Conservation (phyloP, 495 filamentous ascomycete species). For the Aspergillus haitiensis region DNA sequence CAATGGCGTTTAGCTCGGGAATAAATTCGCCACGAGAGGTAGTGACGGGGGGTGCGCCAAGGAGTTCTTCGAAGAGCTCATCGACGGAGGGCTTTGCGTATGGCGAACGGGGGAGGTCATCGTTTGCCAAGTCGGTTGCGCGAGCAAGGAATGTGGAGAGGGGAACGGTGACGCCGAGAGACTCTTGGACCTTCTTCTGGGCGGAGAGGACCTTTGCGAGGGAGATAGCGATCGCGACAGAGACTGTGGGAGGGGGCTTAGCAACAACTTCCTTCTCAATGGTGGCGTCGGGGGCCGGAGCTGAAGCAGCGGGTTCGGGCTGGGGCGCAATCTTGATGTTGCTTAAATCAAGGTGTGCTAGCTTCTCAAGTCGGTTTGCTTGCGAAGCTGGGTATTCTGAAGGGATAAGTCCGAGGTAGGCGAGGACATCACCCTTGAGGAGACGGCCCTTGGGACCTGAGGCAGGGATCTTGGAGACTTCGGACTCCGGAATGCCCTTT, state of each 20-base stretch:
- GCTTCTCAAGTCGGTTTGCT: constrained; percentile 67
- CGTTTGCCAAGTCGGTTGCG: constrained; percentile 82
- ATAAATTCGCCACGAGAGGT: constrained; percentile 62
- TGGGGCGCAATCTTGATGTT: constrained; percentile 85
- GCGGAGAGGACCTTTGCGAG: constrained; percentile 72
- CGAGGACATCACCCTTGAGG: constrained; percentile 93
- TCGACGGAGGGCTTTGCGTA: constrained; percentile 63
- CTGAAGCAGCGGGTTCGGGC: constrained; percentile 46
- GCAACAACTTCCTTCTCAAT: constrained; percentile 38
- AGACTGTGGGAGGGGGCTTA: constrained; percentile 35
- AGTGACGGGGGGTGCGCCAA: constrained; percentile 64
- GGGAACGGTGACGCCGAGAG: constrained; percentile 75
- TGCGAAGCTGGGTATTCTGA: constrained; percentile 67
- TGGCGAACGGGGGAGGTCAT: constrained; percentile 69
- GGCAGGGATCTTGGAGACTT: constrained; percentile 75
- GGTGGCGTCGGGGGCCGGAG: constrained; percentile 35
- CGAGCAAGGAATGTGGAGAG: constrained; percentile 83
- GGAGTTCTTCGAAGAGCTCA: constrained; percentile 84
- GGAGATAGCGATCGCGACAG: constrained; percentile 67
- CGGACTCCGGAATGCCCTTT: constrained; percentile 69
- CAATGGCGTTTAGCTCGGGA: constrained; percentile 70
- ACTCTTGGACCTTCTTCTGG: constrained; percentile 74
- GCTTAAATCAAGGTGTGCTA: constrained; percentile 83
- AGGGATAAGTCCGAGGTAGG: constrained; percentile 77
- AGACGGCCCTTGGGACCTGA: constrained; percentile 87